These are phyloP conservation scores for Taphrina confusa DNA, from an alignment of 1,139 yeast species.

Conservation along the genomic window DNA sequence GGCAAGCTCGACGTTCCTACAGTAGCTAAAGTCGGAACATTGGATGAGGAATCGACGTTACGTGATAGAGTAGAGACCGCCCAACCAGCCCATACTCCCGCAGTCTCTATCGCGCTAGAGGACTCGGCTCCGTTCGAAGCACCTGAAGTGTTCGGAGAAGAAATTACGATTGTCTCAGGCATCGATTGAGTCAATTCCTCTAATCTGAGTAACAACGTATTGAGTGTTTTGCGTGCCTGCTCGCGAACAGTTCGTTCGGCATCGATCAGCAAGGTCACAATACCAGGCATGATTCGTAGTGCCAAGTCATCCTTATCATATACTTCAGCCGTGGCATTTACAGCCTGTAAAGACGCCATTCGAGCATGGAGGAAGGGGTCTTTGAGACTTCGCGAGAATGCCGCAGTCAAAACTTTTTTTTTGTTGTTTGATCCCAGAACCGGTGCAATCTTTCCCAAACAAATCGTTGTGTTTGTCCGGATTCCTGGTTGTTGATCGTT, in stretches of 20 bases:
- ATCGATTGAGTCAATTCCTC: constrained; percentile 12
- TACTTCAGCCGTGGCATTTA: constrained; percentile 62
- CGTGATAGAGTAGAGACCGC: constrained; percentile 29
- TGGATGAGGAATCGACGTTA: constrained; percentile 6
- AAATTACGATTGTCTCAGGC: constrained; percentile 21
- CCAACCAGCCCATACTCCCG: constrained; percentile 35
- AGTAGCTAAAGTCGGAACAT: constrained; percentile 2
- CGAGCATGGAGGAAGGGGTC: constrained; percentile 80
- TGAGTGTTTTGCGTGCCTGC: constrained; percentile 15
- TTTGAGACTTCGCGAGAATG: constrained; percentile 76
- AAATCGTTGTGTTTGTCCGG: constrained; percentile 78
- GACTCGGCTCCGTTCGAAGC: background rate
- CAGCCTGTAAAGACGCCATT: constrained; percentile 74
- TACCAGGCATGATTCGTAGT: constrained; percentile 76
- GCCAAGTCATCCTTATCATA: constrained; percentile 79
- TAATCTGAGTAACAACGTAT: constrained; percentile 4
- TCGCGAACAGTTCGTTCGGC: constrained; percentile 16
- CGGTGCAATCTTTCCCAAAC: constrained; percentile 70
- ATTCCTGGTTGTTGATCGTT: constrained; percentile 81
- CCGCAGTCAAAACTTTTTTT: constrained; percentile 72
- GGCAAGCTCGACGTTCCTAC: constrained; percentile 14
- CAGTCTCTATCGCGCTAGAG: constrained; percentile 23
- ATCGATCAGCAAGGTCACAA: constrained; percentile 83
- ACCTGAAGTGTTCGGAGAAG: background rate
- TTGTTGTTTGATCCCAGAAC: constrained; percentile 56